Base-by-base conservation (phyloP, 1,284 basidiomycete genomes). In the Inonotus obliquus region DNA sequence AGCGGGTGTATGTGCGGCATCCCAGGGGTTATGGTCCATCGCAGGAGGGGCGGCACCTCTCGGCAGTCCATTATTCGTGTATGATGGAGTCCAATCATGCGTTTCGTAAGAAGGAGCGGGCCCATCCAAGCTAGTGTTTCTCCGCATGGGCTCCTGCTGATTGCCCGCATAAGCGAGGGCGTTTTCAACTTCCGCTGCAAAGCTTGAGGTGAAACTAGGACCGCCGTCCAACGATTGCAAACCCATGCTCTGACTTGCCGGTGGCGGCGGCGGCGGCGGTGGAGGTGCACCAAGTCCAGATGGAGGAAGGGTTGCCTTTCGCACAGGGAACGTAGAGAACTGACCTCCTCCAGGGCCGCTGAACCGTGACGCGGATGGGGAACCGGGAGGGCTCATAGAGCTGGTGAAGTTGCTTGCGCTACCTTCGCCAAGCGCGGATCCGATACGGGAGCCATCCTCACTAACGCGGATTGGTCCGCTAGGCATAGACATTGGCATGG, bases 281-380 rank as follows among this genome's bases (percentile, higher is more conserved):
- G n/a, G n/a, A n/a, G n/a, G n/a, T n/a, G n/a, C n/a, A 2, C 21
- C 48, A n/a, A 39, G 29, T 1, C 29, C 21, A 7, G 27, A 14
- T 9, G 11, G 14, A n/a, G 62, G 62, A 41, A 49, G 35, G 37
- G 49, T 61, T n/a, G 39, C 25, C 35, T 61, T 64, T 11, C 59
- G 59, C 23, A 61, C 45, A 37, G 66, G 66, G 54, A 66, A 67
- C 4, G 65, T 67, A n/a, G 58, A 59, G 41, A 67, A 64, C 32
- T 61, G 65, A 13, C 64, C 62, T 17, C 60, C 65, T 9, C 47
- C 19, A n/a, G 37, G 39, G 37, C 47, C 44, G 14, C 37, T 23
- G 23, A 58, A 38, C 23, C 47, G 54, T 13, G 61, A 54, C 9
- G 57, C 14, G 9, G 57, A 10, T 11, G 56, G 44, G 7, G 61